Conservation (phyloP, 2,329 filamentous ascomycete species). For the Tolypocladium tropicale region DNA sequence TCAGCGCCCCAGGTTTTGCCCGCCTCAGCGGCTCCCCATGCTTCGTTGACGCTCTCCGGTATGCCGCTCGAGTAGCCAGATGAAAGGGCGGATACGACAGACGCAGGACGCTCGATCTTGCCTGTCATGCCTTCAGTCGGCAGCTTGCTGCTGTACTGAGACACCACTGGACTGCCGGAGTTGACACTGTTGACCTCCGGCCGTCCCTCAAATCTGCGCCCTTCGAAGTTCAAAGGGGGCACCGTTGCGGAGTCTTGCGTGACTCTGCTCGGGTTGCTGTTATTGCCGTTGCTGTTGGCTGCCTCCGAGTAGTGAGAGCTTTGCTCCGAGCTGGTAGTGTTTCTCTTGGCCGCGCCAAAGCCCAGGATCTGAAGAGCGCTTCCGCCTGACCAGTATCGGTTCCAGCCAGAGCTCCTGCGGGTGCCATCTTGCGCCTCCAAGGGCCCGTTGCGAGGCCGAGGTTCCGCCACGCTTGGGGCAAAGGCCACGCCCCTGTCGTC, state of each 20-base stretch:
- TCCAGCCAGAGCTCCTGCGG: conserved; percentile 63
- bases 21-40: conserved; percentile 38
- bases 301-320: conserved; percentile 45
- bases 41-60: conserved; percentile 51
- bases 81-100: conserved; percentile 36
- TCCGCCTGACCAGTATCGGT: conserved; percentile 66
- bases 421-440: conserved; percentile 29
- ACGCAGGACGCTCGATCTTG: conserved; percentile 48
- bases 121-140: conserved; percentile 49
- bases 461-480: conserved; percentile 20
- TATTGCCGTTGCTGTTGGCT: conserved; percentile 6
- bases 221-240: conserved; percentile 57
- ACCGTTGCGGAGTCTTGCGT: conserved; percentile 61
- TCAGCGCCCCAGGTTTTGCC: conserved; percentile 38
- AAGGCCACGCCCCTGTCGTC: conserved; percentile 32
- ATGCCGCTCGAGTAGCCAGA: conserved; percentile 55
- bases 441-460: conserved; percentile 23
- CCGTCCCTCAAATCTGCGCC: conserved; percentile 42
- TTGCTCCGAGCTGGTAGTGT: conserved; percentile 42
- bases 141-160: conserved; percentile 43
- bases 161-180: conserved; percentile 59
- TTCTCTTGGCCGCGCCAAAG: conserved; percentile 38
- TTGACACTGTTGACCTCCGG: conserved; percentile 55
- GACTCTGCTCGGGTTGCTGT: conserved; percentile 24
- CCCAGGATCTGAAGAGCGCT: conserved; percentile 57